Evolutionary conservation across 768 basidiomycete species (phyloP), one percentile per base, ranked within the genome.

Genomic region (Leccinellum rugosiceps): DNA sequence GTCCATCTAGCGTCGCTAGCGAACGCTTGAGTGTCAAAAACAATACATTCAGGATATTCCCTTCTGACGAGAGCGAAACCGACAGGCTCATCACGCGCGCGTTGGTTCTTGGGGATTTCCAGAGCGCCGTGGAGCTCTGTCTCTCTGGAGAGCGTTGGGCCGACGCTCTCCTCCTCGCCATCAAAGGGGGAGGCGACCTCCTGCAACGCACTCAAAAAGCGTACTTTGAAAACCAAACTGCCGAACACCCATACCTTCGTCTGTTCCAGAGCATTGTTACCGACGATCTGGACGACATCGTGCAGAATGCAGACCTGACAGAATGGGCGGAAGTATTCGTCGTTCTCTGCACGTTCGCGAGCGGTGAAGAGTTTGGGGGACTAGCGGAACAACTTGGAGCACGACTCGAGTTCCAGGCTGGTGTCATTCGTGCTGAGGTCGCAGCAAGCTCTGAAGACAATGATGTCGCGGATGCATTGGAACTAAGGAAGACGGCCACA

Each of bases 251-350:
- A 0, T 98, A 96, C 72, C 83, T 98, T 23, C 90, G 97, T 38
- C 82, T 99, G 11, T 92, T 95, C 83, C 93, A 98, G 69, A 91
- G 88, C 13, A 90, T 99, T 63, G 92, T 96, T 57, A 89, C 88
- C 35, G 86, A 94, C 65, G 97, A 98, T 67, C 83, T 98, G 8
- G 80, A 83, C 19, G 97, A 98, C 70, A 86, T 98, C 51, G 95
- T 98, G 9, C 94, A 97, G 72, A 97, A 98, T 65, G 96, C 95
- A 23, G 94, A 98, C 63, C 71, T 98, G 51, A 78, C 84, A 43
- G 94, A 99, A 70, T 98, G 96, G 96, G 85, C 88, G 57, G 96
- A 97, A 72, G 92, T 95, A 52, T 98, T 98, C 63, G 95, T 96
- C 35, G 92, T 99, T 13, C 71, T 98, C 10, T 98, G 95, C 76